phyloP scores from a whole-genome alignment of 1,284 basidiomycete species.

The Malassezia pachydermatis region DNA sequence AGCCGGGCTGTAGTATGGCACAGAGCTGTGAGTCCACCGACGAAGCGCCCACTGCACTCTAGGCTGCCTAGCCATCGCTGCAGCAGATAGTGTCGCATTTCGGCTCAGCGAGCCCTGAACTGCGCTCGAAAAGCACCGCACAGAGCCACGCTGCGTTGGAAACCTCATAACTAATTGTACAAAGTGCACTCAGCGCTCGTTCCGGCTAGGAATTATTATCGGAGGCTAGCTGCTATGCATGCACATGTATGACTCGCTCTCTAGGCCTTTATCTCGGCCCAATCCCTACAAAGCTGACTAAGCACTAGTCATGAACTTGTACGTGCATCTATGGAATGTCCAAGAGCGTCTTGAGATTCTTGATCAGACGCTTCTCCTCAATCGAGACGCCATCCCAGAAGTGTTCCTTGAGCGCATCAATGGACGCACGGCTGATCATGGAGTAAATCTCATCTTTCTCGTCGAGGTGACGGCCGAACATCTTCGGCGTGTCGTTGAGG shows the following conservation, averaged over 20 bases:
- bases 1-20: not conserved
- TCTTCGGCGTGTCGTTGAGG: slow-evolving; percentile 85
- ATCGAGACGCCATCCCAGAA: slow-evolving; percentile 82
- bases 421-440: slow-evolving; percentile 78
- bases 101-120: slow-evolving; percentile 3
- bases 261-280: too few relatives aligned
- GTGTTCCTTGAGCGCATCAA: slow-evolving; percentile 81
- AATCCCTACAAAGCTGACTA: too few relatives aligned
- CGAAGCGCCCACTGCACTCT: not conserved
- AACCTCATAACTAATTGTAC: not conserved
- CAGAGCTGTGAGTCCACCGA: slow-evolving; percentile 3
- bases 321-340: slow-evolving; percentile 51
- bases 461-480: slow-evolving; percentile 66
- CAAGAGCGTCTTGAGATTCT: slow-evolving; percentile 72
- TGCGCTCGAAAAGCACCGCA: slow-evolving; percentile 2
- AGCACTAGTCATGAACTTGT: too few relatives aligned
- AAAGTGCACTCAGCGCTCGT: too few relatives aligned
- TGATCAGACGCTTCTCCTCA: slow-evolving; percentile 90
- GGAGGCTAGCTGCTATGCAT: too few relatives aligned
- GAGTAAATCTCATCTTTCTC: slow-evolving; percentile 90
- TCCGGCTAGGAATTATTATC: too few relatives aligned
- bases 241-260: too few relatives aligned
- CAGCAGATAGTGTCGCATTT: not conserved
- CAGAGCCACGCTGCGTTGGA: slow-evolving; percentile 2
- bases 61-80: not conserved